These are phyloP conservation scores for Poterioochromonas sp. DNA, from an alignment of 352 stramenopile genomes.

Conservation along the genomic window DNA sequence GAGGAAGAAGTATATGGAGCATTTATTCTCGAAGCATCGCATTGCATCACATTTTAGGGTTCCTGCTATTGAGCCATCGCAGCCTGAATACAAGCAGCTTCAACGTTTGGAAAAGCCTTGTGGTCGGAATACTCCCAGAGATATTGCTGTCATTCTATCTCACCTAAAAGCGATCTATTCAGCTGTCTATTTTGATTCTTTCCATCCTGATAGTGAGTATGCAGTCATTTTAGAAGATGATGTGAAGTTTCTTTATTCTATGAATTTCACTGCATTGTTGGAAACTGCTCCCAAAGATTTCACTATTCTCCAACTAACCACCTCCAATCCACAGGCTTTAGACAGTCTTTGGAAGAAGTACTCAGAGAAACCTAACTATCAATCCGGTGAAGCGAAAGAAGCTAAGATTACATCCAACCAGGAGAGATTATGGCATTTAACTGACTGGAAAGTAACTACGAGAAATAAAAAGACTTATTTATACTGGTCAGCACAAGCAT, in stretches of 20 bases:
- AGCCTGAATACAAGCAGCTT: too few species aligned
- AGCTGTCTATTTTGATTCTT: not conserved
- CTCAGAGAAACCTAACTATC: too few species aligned
- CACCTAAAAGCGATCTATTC: slow-evolving; percentile 2
- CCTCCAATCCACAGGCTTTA: not conserved
- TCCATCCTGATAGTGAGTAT: not conserved
- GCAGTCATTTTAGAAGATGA: slow-evolving; percentile 12
- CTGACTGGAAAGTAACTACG: not conserved
- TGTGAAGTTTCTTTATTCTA: not conserved
- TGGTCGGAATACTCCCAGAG: not conserved
- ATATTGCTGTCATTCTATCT: not conserved
- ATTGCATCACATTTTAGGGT: too few species aligned
- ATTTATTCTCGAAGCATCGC: too few species aligned
- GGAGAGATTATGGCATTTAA: not conserved
- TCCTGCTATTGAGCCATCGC: too few species aligned
- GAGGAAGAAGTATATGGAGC: too few species aligned
- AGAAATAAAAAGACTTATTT: not conserved
- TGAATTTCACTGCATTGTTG: slow-evolving; percentile 15
- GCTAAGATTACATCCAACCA: too few species aligned
- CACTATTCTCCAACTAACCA: slow-evolving; percentile 8
- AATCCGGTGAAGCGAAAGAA: not conserved
- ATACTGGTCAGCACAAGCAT: slow-evolving; percentile 16
- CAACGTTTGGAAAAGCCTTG: slow-evolving; percentile 1
- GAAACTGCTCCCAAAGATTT: not conserved
- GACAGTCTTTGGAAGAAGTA: not conserved